A percentile compares a stretch with the other conserved stretches of the same genome.
phyloP scores from a whole-genome alignment of 2,329 filamentous ascomycete species.

The Dendrostoma leiphaemia region DNA sequence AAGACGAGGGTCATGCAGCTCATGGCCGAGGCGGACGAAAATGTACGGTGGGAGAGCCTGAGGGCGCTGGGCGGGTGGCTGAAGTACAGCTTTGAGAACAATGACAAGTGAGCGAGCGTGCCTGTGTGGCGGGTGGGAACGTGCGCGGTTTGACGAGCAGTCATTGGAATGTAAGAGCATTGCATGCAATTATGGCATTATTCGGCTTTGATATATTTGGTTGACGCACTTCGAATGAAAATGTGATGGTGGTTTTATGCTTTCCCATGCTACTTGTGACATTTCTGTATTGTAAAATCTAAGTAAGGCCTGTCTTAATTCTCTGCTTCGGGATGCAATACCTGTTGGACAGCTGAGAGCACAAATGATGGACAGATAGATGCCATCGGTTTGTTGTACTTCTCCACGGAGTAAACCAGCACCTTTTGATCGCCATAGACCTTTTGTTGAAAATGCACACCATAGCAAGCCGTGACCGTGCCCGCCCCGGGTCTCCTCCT shows the following conservation, averaged over 20 bases:
- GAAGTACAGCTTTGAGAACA: slow-evolving; percentile 60
- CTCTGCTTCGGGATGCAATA: no score
- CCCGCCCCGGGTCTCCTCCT: background rate
- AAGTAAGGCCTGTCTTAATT: no score
- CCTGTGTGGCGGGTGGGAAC: background rate
- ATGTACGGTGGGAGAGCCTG: slow-evolving; percentile 88
- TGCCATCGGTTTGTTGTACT: background rate
- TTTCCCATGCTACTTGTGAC: background rate
- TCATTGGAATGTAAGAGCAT: slow-evolving; percentile 14
- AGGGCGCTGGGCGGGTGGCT: slow-evolving; percentile 70
- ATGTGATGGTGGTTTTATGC: background rate
- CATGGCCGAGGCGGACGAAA: slow-evolving; percentile 87
- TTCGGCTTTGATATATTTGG: background rate
- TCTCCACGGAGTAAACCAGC: background rate
- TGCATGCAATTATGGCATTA: slow-evolving; percentile 7
- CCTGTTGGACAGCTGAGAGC: no score
- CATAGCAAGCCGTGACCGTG: background rate
- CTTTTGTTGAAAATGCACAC: background rate
- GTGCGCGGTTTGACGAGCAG: slow-evolving; percentile 3
- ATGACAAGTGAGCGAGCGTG: slow-evolving; percentile 18
- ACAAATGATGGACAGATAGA: background rate
- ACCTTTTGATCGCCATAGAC: background rate
- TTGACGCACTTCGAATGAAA: background rate
- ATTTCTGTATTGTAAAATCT: no score
- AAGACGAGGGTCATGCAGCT: slow-evolving; percentile 90